Evolutionary conservation across 2,329 filamentous ascomycete genomes (phyloP).

Genomic region (Stagonosporopsis cucurbitacearum): DNA sequence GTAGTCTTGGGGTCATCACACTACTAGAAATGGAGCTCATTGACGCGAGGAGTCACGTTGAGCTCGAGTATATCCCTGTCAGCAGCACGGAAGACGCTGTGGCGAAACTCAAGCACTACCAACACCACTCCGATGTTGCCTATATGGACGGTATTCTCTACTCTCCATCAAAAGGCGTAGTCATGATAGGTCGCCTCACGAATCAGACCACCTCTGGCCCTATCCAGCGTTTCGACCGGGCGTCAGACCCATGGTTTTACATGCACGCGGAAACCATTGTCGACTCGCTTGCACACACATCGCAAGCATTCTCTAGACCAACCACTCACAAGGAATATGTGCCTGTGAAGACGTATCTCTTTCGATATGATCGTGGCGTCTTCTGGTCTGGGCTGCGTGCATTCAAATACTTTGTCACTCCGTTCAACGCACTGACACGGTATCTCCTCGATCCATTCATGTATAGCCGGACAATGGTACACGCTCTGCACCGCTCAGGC

Average conservation of each 20-base stretch:
- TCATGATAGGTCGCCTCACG: slow-evolving; percentile 67
- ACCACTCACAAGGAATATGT: slow-evolving; percentile 48
- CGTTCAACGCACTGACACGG: slow-evolving; percentile 66
- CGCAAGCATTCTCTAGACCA: slow-evolving; percentile 4
- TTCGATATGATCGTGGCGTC: slow-evolving; percentile 68
- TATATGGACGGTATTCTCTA: slow-evolving; percentile 76
- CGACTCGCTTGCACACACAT: slow-evolving; percentile 6
- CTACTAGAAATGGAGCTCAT: slow-evolving; percentile 65
- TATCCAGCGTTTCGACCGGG: slow-evolving; percentile 60
- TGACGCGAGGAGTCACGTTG: slow-evolving; percentile 63
- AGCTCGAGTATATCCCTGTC: slow-evolving; percentile 66
- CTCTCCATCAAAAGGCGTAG: slow-evolving; percentile 60
- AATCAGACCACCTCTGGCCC: slow-evolving; percentile 51
- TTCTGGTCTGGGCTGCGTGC: slow-evolving; percentile 70
- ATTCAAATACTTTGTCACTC: slow-evolving; percentile 66
- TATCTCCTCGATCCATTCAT: slow-evolving; percentile 67
- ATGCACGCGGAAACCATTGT: slow-evolving; percentile 62
- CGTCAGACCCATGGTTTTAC: slow-evolving; percentile 75
- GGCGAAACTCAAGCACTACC: slow-evolving; percentile 56
- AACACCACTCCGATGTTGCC: slow-evolving; percentile 56
- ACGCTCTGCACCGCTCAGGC: slow-evolving; percentile 66
- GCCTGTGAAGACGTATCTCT: slow-evolving; percentile 62
- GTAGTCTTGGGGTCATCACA: slow-evolving; percentile 67
- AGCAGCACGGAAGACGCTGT: slow-evolving; percentile 59
- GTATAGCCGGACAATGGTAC: slow-evolving; percentile 67